Conservation (phyloP, 176 grass and related monocot species). For the Aegilops bicornis region DNA sequence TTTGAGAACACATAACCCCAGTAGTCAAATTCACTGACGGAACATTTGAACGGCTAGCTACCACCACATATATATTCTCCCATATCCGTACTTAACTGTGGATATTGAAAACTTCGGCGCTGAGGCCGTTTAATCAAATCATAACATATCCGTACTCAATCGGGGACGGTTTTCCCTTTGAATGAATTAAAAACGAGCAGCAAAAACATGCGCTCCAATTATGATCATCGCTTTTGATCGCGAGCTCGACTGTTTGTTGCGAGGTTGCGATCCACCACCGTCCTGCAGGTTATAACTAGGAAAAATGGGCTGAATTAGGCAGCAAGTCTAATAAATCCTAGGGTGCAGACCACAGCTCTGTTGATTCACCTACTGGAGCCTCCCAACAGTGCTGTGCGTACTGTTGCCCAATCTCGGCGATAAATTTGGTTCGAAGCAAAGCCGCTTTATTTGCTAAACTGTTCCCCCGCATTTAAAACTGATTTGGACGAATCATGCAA, state of each 20-base stretch:
- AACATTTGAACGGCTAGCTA: too few species aligned
- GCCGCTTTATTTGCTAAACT: slow-evolving; percentile 7
- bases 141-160: neutral
- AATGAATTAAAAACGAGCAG: neutral
- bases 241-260: neutral
- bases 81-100: too few species aligned
- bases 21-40: too few species aligned
- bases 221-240: neutral
- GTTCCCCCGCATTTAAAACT: neutral
- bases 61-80: neutral
- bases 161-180: neutral
- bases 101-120: neutral
- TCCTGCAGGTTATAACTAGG: neutral
- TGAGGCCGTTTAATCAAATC: neutral
- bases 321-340: neutral
- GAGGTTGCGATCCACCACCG: slow-evolving; percentile 6
- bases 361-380: neutral
- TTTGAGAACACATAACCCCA: too few species aligned
- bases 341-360: neutral
- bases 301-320: neutral
- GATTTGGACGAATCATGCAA: slow-evolving; percentile 32
- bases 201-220: neutral
- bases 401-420: neutral
- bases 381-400: neutral
- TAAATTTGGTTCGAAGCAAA: slow-evolving; percentile 53